Evolutionary conservation across 768 basidiomycete species (phyloP).

Genomic region (Tylopilus vinaceipallidus): DNA sequence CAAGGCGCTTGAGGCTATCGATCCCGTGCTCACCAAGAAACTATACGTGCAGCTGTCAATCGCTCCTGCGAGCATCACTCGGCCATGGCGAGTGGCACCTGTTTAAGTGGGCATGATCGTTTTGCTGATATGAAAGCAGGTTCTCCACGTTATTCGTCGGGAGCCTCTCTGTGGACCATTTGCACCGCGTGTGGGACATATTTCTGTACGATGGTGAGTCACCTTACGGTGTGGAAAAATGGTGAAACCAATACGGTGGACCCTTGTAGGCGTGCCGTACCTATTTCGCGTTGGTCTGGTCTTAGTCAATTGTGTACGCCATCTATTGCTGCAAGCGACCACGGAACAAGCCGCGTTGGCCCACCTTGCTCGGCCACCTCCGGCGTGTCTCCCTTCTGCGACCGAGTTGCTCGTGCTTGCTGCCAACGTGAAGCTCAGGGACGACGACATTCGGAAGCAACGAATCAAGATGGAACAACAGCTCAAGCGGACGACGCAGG

Average conservation of each 20-base stretch:
- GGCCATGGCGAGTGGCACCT: constrained; percentile 50
- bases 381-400: constrained; percentile 51
- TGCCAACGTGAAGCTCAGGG: constrained; percentile 68
- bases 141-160: constrained; percentile 72
- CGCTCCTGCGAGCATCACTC: constrained; percentile 53
- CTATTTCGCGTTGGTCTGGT: constrained; percentile 73
- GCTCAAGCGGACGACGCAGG: constrained; percentile 55
- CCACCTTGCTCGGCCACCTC: constrained; percentile 50
- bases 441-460: constrained; percentile 76
- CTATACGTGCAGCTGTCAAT: constrained; percentile 65
- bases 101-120: not conserved
- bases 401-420: constrained; percentile 63
- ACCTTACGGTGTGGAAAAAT: not conserved
- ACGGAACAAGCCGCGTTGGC: constrained; percentile 47
- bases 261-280: constrained; percentile 61
- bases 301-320: constrained; percentile 58
- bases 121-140: constrained; percentile 38
- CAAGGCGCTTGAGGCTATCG: constrained; percentile 63
- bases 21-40: constrained; percentile 60
- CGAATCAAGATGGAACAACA: constrained; percentile 74
- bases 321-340: constrained; percentile 50
- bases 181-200: constrained; percentile 79
- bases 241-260: constrained; percentile 1
- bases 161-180: constrained; percentile 58
- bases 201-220: constrained; percentile 75